Evolutionary conservation across 2,329 filamentous ascomycete species (phyloP).

Genomic region (Cadophora gregata): DNA sequence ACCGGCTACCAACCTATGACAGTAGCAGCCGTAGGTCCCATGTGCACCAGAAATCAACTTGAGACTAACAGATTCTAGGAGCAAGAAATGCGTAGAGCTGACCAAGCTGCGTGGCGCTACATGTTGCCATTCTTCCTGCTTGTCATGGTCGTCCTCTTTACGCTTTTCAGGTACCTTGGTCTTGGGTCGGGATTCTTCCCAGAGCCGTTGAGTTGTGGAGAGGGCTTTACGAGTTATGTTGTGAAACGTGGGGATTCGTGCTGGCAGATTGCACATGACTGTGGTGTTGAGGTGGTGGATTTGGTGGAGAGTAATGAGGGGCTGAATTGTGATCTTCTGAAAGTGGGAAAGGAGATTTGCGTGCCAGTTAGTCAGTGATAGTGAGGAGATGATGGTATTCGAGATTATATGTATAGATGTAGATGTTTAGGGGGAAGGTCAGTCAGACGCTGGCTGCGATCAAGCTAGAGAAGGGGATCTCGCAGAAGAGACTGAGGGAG

Average conservation of each 20-base stretch:
- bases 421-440: neutral
- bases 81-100: conserved; percentile 41
- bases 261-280: conserved; percentile 40
- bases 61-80: conserved; percentile 7
- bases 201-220: conserved; percentile 5
- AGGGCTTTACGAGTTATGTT: neutral
- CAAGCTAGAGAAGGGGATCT: neutral
- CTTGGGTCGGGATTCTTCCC: neutral
- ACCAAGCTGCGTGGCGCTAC: conserved; percentile 55
- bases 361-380: conserved; percentile 37
- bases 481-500: neutral
- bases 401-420: neutral
- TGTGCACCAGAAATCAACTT: neutral
- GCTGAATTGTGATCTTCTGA: conserved; percentile 55
- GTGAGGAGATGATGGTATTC: neutral
- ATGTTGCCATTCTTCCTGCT: conserved; percentile 43
- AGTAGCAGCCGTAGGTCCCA: conserved; percentile 3
- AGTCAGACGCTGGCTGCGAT: too few species aligned
- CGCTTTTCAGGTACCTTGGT: conserved; percentile 49
- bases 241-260: conserved; percentile 19
- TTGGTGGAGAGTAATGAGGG: conserved; percentile 53
- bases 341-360: conserved; percentile 52
- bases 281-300: conserved; percentile 52
- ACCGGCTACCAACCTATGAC: conserved; percentile 45
- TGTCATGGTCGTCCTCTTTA: conserved; percentile 59